Percentiles rank a stretch among this genome's conserved stretches.
phyloP scores from a whole-genome alignment of 495 filamentous ascomycete species.

The Ramalina peruviana region DNA sequence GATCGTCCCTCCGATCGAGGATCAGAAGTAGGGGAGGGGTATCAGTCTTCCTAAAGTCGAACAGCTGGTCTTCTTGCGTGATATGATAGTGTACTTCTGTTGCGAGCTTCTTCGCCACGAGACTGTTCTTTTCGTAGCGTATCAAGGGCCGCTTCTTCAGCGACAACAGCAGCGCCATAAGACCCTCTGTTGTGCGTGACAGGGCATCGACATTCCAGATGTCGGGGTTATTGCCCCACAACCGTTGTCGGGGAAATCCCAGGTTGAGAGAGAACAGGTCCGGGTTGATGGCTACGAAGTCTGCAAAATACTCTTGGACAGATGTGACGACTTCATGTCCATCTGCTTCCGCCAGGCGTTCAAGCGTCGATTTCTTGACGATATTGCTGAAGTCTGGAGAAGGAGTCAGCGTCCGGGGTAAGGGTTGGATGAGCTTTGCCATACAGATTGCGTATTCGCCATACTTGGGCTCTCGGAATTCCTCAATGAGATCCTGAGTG shows the following conservation, averaged over 20 bases:
- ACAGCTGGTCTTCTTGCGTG: conserved; percentile 90
- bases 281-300: conserved; percentile 88
- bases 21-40: conserved; percentile 88
- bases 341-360: conserved; percentile 92
- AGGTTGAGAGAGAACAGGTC: conserved; percentile 80
- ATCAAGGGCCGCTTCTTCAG: conserved; percentile 95
- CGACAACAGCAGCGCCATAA: conserved; percentile 68
- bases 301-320: conserved; percentile 90
- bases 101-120: conserved; percentile 81
- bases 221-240: conserved; percentile 67
- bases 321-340: conserved; percentile 89
- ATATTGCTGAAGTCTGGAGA: conserved; percentile 77
- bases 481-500: conserved; percentile 86
- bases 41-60: conserved; percentile 91
- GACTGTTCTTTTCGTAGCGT: conserved; percentile 83
- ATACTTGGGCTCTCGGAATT: conserved; percentile 91
- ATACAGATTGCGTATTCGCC: conserved; percentile 87
- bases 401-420: no score
- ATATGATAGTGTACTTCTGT: conserved; percentile 84
- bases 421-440: background rate
- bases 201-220: conserved; percentile 81
- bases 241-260: conserved; percentile 54
- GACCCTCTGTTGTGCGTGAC: conserved; percentile 69
- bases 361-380: conserved; percentile 88
- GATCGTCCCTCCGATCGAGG: conserved; percentile 85